Evolutionary conservation across 129 eudicot species (phyloP), one percentile per base, ranked within the genome.

Genomic region (Helianthus tuberosus): DNA sequence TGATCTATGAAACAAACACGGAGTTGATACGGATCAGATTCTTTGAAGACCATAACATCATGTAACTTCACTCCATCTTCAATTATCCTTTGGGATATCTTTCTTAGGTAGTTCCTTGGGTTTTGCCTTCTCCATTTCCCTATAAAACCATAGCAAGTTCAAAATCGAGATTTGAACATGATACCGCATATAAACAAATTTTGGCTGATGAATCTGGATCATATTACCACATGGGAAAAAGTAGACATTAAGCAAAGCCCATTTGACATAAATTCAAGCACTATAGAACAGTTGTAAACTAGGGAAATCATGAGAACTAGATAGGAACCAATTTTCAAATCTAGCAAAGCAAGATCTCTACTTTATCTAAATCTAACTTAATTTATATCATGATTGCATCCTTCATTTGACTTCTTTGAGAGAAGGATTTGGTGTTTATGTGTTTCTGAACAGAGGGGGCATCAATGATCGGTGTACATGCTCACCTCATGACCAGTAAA

Each of bases 51-150:
- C 52, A 39, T 41, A 41, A n/a, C 47, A 62, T 62, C 67, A 29
- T 62, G 16, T 8, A 54, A 54, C 8, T 16, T 54, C 12, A 54
- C 8, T 29, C 32, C 12, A 54, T 54, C 29, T 54, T 73, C 80
- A 76, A 60, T 80, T 79, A 39, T 54, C 83, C 77, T 80, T 80
- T 5, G 72, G 71, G 74, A 69, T 23, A 39, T 84, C 89, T 77
- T 84, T 84, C 58, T 66, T 74, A 14, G 79, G 81, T 43, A 80
- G 66, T 71, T 84, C 83, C 76, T 84, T 84, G 17, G 80, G 80
- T 64, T 84, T 84, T 27, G 72, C 85, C 57, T 84, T 84, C 68
- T 84, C 85, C 16, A 81, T 11, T 77, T 81, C 82, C 83, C 89
- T 84, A 63, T 14, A 73, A 23, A 60, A 20, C 23, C 23, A 20